Percentiles rank a stretch among this genome's conserved stretches.
Conservation (phyloP, 2,329 filamentous ascomycete species). For the Lasiodiplodia sp. region DNA sequence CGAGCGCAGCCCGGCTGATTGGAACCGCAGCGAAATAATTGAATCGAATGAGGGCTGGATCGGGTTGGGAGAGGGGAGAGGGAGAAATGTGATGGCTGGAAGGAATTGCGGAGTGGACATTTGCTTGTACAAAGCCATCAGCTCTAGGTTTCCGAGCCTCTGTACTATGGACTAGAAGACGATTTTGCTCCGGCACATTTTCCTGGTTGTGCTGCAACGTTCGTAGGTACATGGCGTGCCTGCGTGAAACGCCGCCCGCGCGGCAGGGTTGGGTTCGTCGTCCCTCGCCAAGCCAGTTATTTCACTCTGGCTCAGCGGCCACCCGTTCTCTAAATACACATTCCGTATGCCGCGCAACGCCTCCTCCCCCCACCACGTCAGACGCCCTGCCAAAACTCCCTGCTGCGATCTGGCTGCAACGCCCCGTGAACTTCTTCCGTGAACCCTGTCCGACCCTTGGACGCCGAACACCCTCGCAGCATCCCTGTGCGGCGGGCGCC, state of each 20-base stretch:
- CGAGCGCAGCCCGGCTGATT: conserved; percentile 36
- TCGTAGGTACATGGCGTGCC: background rate
- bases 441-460: conserved; percentile 22
- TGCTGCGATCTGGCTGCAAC: conserved; percentile 12
- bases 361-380: conserved; percentile 14
- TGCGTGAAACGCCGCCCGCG: conserved; percentile 29
- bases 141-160: conserved; percentile 43
- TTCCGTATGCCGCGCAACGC: conserved; percentile 21
- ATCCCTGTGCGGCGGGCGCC: conserved; percentile 31
- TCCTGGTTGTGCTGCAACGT: conserved; percentile 1
- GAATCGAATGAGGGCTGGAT: conserved; percentile 33
- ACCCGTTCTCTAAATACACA: conserved; percentile 23
- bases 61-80: conserved; percentile 26
- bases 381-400: conserved; percentile 1
- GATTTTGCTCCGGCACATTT: conserved; percentile 30
- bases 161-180: conserved; percentile 46
- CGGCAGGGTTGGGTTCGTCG: conserved; percentile 18
- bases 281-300: conserved; percentile 28
- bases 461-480: conserved; percentile 26
- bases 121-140: conserved; percentile 37
- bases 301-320: conserved; percentile 15
- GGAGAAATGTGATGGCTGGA: conserved; percentile 28
- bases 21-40: conserved; percentile 42
- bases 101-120: conserved; percentile 37
- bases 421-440: conserved; percentile 2